Percentiles rank a stretch among this genome's conserved stretches.
Evolutionary conservation across 345 rosid species (phyloP).

Genomic region (Hevea brasiliensis): DNA sequence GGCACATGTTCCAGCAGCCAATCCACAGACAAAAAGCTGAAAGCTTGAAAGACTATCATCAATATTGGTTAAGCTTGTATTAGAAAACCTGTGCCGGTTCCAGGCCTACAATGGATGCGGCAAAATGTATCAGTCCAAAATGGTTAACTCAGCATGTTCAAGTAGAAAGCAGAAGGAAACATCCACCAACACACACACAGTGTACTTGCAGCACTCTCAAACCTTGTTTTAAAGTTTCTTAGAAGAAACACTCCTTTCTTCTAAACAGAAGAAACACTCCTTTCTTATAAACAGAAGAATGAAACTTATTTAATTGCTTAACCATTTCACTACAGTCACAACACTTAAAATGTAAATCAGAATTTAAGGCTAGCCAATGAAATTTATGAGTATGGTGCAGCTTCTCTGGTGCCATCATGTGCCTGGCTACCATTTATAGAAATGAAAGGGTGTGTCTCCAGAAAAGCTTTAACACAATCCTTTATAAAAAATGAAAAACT

Average conservation of each 20-base stretch:
- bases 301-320: neutral
- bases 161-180: neutral
- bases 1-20: slow-evolving; percentile 91
- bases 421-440: neutral
- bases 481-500: neutral
- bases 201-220: neutral
- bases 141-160: neutral
- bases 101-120: slow-evolving; percentile 53
- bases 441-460: neutral
- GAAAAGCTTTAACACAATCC: neutral
- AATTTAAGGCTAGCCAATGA: neutral
- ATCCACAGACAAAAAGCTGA: slow-evolving; percentile 83
- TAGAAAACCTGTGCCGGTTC: slow-evolving; percentile 50
- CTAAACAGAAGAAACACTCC: neutral
- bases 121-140: slow-evolving; percentile 7
- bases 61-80: slow-evolving; percentile 28
- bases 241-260: neutral
- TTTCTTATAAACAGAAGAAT: neutral
- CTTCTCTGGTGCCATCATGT: neutral
- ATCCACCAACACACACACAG: neutral
- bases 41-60: slow-evolving; percentile 63
- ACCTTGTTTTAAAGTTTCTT: neutral
- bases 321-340: neutral
- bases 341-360: neutral
- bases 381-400: neutral